phyloP scores from a whole-genome alignment of 768 basidiomycete genomes.

The Hygrophorus russula region DNA sequence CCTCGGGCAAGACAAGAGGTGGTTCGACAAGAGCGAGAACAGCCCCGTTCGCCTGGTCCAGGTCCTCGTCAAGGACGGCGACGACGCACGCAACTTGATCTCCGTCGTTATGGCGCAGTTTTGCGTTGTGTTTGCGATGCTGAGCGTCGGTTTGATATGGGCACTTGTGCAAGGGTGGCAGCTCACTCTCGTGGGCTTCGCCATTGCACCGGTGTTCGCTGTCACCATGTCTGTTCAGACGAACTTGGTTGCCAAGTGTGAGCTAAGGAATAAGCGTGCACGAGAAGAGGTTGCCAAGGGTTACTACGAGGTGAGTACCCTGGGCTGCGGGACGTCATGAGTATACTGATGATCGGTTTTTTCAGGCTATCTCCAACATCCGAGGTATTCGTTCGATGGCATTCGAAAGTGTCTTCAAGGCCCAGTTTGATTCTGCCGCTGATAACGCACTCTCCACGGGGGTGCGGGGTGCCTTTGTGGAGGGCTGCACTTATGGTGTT shows the following conservation, averaged over 20 bases:
- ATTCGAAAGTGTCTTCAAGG: slow-evolving; percentile 58
- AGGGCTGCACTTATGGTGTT: slow-evolving; percentile 77
- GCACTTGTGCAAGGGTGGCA: slow-evolving; percentile 86
- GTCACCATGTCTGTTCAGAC: slow-evolving; percentile 66
- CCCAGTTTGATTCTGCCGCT: slow-evolving; percentile 56
- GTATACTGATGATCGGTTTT: slow-evolving; percentile 4
- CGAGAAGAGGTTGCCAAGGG: slow-evolving; percentile 74
- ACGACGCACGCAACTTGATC: slow-evolving; percentile 76
- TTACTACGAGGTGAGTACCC: slow-evolving; percentile 62
- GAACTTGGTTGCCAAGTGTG: slow-evolving; percentile 55
- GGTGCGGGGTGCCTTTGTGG: slow-evolving; percentile 71
- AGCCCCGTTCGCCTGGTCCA: slow-evolving; percentile 54
- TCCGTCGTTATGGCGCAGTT: slow-evolving; percentile 61
- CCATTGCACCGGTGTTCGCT: slow-evolving; percentile 77
- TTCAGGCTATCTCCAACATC: slow-evolving; percentile 67
- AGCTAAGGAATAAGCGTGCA: slow-evolving; percentile 74
- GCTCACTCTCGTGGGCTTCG: slow-evolving; percentile 82
- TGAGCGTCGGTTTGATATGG: slow-evolving; percentile 79
- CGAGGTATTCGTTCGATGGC: slow-evolving; percentile 84
- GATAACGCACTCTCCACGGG: slow-evolving; percentile 55
- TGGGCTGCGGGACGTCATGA: slow-evolving; percentile 1
- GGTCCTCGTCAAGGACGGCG: slow-evolving; percentile 75
- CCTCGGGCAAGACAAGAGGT: slow-evolving; percentile 72
- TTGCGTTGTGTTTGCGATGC: slow-evolving; percentile 70
- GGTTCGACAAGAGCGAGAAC: slow-evolving; percentile 69